Evolutionary conservation across 2,329 filamentous ascomycete species (phyloP), one percentile per base, ranked within the genome.

Genomic region (Passalora sequoiae): DNA sequence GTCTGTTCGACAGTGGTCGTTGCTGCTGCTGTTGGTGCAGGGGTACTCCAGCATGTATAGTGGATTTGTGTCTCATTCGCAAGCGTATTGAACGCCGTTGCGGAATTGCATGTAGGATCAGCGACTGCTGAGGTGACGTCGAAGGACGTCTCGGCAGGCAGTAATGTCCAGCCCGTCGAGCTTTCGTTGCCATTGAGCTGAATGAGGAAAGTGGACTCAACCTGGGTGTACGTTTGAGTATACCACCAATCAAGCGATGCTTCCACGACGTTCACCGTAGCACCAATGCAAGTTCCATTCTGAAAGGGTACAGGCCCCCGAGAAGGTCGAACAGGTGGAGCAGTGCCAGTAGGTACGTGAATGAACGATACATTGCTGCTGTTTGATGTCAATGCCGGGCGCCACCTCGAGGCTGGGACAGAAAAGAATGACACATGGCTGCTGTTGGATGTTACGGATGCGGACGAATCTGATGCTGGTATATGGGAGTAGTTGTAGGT

Each of bases 171-270:
- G 12, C 51, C 60, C 6, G 59, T 64, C 6, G 49, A 41, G 12
- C 49, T 47, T n/a, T 53, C 55, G 15, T 61, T 58, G 9, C 31
- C 29, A 36, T 59, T 54, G 42, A 49, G 54, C 24, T 58, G 50
- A 15, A 62, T 43, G 3, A 56, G 50, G 37, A 63, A 54, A 2
- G 58, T 64, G n/a, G 61, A 63, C 6, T 57, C 59, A 5, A 56
- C 54, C 25, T 63, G 59, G 4, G 56, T 60, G 30, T 60, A 59
- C 2, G 61, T 61, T 28, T 54, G 40, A 4, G 56, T 47, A 35
- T 60, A 63, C 62, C 62, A 66, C 50, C 60, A 66, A 22, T 65
- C 60, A 38, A 66, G 49, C 7, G 55, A 57, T 7, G 62, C 64
- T 16, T 53, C 36, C 4, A 59, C 49, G 5, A 65, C 59, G 47